Conservation (phyloP, 2,329 filamentous ascomycete genomes). For the Chalaropsis ovoidea region DNA sequence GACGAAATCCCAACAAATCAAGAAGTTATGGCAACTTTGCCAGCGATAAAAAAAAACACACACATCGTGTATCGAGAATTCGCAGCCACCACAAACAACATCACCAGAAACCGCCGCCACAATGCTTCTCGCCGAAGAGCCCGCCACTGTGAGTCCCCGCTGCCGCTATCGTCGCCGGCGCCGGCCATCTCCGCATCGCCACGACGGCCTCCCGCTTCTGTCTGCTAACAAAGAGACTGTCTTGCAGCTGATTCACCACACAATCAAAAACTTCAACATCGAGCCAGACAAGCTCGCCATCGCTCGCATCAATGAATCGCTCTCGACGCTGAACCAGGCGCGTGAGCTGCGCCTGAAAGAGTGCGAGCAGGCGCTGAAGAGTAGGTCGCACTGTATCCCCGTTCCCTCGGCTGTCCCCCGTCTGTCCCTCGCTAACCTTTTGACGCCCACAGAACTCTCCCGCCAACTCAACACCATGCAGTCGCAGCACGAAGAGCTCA, state of each 20-base stretch:
- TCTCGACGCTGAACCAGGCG: slow-evolving; percentile 72
- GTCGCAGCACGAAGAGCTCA: slow-evolving; percentile 66
- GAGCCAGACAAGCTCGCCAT: slow-evolving; percentile 76
- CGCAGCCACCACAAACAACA: not conserved
- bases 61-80: not conserved
- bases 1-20: not conserved
- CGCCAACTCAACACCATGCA: slow-evolving; percentile 66
- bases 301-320: slow-evolving; percentile 70
- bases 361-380: slow-evolving; percentile 56
- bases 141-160: slow-evolving; percentile 57
- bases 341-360: slow-evolving; percentile 68
- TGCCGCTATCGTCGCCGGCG: no score
- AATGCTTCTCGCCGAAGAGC: slow-evolving; percentile 93
- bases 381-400: slow-evolving; percentile 30
- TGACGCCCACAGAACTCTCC: slow-evolving; percentile 45
- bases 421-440: not conserved
- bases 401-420: slow-evolving; percentile 28
- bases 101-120: slow-evolving; percentile 33
- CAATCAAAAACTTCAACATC: slow-evolving; percentile 91
- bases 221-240: slow-evolving; percentile 5
- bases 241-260: slow-evolving; percentile 74
- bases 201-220: no score
- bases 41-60: no score
- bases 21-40: no score
- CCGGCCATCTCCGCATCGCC: not conserved